Base-by-base conservation (phyloP, 2,329 filamentous ascomycete genomes). In the Hypomyces perniciosus region DNA sequence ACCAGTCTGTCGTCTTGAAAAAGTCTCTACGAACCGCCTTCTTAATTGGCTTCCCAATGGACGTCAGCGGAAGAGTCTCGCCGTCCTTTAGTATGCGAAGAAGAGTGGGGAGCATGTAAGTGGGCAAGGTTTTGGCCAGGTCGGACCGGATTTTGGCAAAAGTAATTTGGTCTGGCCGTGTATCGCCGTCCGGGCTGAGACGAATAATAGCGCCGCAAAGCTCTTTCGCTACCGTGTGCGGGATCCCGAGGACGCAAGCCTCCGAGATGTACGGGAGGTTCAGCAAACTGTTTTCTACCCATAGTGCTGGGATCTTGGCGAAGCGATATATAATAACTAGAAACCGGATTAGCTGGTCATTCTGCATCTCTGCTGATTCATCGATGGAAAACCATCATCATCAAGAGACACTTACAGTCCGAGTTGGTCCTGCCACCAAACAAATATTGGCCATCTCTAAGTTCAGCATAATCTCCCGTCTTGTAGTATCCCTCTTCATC, bases 241-340 rank as follows among this genome's bases (percentile, higher is more conserved):
- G 44, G 4, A 46, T n/a, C 12, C 26, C n/a, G 12, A 46, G 31
- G 10, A 46, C 44, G 37, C 44, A 46, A 35, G 44, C 31, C 7
- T 46, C 44, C 8, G 44, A n/a, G 44, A 46, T 34, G 44, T 46
- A 46, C 13, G 44, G 44, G 10, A 46, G 30, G 8, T 46, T 26
- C 30, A 34, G 6, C 13, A 46, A 12, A 9, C 12, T 26, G 8
- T 35, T n/a, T 20, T 46, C 44, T 37, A 46, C 44, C 13, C 4
- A 9, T 12, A 31, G 44, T 4, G 33, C 12, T 6, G 44, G 44
- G 30, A 46, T 46, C 26, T 30, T 12, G n/a, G 12, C 35, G n/a
- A 20, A 26, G 13, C 33, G 44, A 10, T 26, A 44, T 6, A 44
- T 26, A 12, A 34, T 27, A 20, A 44, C 42, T 44, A 20, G 10